Base-by-base conservation (phyloP, 495 filamentous ascomycete species). In the Lophiostoma macrostomum region DNA sequence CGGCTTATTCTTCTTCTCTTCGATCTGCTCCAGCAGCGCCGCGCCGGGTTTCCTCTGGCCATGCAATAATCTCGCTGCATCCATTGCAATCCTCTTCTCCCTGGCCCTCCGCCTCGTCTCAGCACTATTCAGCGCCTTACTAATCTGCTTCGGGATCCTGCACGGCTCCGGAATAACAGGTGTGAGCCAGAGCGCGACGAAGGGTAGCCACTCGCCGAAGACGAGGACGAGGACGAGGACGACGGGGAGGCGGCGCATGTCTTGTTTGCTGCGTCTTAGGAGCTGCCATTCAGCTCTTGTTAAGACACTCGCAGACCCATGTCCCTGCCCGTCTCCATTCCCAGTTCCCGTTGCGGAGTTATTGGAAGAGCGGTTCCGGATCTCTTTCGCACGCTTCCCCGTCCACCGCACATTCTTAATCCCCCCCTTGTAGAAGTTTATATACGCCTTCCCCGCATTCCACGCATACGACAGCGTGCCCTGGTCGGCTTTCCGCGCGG, bases 341-440 rank as follows among this genome's bases (percentile, higher is more conserved):
- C n/a, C n/a, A n/a, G n/a, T n/a, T n/a, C n/a, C n/a, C n/a, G n/a
- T n/a, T n/a, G n/a, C n/a, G n/a, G n/a, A n/a, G n/a, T n/a, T n/a
- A n/a, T n/a, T n/a, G n/a, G n/a, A n/a, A n/a, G n/a, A n/a, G n/a
- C n/a, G n/a, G n/a, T n/a, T n/a, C 19, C 37, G 37, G 13, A 38
- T 30, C n/a, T 19, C 16, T 29, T 46, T 50, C 29, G 78, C 74
- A 22, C 65, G 49, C 35, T 70, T 64, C 59, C 69, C 71, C 70
- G 88, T 90, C 23, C 59, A 62, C 50, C 71, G 74, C 47, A 95
- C 81, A 46, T 83, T 80, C 58, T 77, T 78, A 22, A 95, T 67
- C 12, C 91, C 91, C 20, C 80, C 78, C 67, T 94, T 95, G 80
- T 95, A 97, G 78, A 97, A 97, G 25, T 70, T 68, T 5, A 82